These are phyloP conservation scores for Entomortierella parvispora DNA, from an alignment of 192 early-diverging fungal genomes.

Conservation along the genomic window DNA sequence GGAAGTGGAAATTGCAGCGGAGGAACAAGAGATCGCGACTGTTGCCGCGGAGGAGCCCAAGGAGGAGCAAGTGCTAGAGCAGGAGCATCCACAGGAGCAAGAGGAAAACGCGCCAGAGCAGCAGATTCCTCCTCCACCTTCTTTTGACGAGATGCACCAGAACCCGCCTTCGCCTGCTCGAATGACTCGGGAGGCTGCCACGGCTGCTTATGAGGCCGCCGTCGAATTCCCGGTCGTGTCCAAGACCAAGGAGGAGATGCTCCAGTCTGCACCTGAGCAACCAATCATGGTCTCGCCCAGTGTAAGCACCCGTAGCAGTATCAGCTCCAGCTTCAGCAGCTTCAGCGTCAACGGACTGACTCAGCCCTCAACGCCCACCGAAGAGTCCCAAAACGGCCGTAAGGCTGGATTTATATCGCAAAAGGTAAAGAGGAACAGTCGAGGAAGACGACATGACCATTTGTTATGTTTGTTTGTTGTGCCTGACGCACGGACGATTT, in stretches of 20 bases:
- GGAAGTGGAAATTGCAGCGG: background rate
- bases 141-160: too few species aligned
- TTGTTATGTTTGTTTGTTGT: background rate
- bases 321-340: too few species aligned
- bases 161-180: too few species aligned
- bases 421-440: too few species aligned
- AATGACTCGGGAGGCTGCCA: background rate
- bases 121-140: too few species aligned
- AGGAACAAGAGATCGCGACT: background rate
- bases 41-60: background rate
- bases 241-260: slow-evolving; percentile 33
- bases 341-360: too few species aligned
- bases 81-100: too few species aligned
- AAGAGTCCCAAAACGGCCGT: background rate
- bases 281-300: slow-evolving; percentile 6
- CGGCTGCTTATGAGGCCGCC: background rate
- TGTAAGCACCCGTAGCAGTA: background rate
- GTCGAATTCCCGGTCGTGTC: background rate
- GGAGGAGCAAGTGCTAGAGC: background rate
- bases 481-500: background rate
- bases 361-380: too few species aligned
- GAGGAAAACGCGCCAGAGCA: too few species aligned
- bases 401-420: background rate
- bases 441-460: too few species aligned
- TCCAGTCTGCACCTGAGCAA: slow-evolving; percentile 15